These are phyloP conservation scores for Saccharomycopsis babjevae DNA, from an alignment of 805 yeast genomes.

Conservation along the genomic window DNA sequence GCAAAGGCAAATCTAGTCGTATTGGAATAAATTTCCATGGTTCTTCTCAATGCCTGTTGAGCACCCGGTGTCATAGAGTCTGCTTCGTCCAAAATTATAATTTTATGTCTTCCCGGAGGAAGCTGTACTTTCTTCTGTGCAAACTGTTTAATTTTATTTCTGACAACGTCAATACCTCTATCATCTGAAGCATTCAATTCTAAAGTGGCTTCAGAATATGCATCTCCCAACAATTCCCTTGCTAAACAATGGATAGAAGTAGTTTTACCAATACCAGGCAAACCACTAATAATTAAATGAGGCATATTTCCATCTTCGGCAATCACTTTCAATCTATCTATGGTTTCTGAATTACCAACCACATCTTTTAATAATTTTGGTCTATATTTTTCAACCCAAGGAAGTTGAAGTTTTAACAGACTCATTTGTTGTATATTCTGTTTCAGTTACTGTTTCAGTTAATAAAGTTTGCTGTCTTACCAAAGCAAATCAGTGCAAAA, in stretches of 20 bases:
- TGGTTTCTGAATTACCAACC: constrained; percentile 88
- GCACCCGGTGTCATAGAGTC: constrained; percentile 97
- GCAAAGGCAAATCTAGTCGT: constrained; percentile 98
- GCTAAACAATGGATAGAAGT: constrained; percentile 90
- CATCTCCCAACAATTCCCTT: constrained; percentile 63
- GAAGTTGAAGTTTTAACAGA: constrained; percentile 23
- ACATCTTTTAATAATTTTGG: constrained; percentile 72
- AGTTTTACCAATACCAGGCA: constrained; percentile 97
- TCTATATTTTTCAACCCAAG: constrained; percentile 92
- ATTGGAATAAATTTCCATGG: constrained; percentile 92
- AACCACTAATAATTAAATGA: constrained; percentile 87
- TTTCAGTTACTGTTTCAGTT: background rate
- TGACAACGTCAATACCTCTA: constrained; percentile 92
- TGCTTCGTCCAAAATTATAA: constrained; percentile 89
- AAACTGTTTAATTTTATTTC: constrained; percentile 88
- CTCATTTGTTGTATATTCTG: background rate
- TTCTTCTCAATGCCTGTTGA: constrained; percentile 86
- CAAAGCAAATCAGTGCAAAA: background rate
- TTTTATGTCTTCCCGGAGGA: constrained; percentile 86
- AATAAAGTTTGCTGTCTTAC: background rate
- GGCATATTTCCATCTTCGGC: constrained; percentile 96
- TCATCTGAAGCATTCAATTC: constrained; percentile 96
- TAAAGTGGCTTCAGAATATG: constrained; percentile 70
- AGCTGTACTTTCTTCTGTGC: constrained; percentile 87
- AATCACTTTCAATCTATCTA: constrained; percentile 71